phyloP scores from a whole-genome alignment of 352 stramenopile genomes.

The Pythium rhizo-oryzae region DNA sequence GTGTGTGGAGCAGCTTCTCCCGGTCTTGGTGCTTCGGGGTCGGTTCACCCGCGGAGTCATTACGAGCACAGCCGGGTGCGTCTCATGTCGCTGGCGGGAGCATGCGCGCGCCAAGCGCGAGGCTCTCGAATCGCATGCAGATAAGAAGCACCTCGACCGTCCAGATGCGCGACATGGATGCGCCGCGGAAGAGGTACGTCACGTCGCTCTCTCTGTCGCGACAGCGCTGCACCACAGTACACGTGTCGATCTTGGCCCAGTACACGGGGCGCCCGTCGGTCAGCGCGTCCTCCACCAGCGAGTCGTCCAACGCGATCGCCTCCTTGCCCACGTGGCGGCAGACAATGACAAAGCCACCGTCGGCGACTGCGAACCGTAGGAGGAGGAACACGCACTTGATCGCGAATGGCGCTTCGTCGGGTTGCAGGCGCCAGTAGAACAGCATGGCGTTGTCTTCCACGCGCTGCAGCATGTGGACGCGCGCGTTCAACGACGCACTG shows the following conservation, averaged over 20 bases:
- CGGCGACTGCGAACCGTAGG: not conserved
- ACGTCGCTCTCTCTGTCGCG: not conserved
- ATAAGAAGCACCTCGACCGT: conserved; percentile 39
- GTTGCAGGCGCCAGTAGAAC: conserved; percentile 13
- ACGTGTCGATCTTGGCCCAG: conserved; percentile 12
- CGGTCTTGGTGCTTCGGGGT: not conserved
- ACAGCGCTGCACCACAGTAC: conserved; percentile 9
- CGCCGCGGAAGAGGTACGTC: conserved; percentile 7
- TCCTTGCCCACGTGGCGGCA: conserved; percentile 14
- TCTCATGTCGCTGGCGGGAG: not conserved
- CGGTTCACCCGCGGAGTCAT: too few relatives aligned
- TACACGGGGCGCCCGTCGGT: not conserved
- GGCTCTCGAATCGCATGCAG: conserved; percentile 38
- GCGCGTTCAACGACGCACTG: conserved; percentile 12
- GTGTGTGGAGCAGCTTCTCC: not conserved
- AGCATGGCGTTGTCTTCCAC: conserved; percentile 16
- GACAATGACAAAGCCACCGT: conserved; percentile 9
- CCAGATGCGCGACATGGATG: conserved; percentile 25
- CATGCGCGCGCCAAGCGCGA: not conserved
- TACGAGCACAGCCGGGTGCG: not conserved
- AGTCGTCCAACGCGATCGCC: conserved; percentile 6
- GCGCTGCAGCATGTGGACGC: conserved; percentile 8
- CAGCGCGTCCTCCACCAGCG: too few relatives aligned
- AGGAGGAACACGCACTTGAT: conserved; percentile 16
- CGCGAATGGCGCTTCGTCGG: not conserved